phyloP scores from a whole-genome alignment of 2,329 filamentous ascomycete species.

The Xylaria sp. region DNA sequence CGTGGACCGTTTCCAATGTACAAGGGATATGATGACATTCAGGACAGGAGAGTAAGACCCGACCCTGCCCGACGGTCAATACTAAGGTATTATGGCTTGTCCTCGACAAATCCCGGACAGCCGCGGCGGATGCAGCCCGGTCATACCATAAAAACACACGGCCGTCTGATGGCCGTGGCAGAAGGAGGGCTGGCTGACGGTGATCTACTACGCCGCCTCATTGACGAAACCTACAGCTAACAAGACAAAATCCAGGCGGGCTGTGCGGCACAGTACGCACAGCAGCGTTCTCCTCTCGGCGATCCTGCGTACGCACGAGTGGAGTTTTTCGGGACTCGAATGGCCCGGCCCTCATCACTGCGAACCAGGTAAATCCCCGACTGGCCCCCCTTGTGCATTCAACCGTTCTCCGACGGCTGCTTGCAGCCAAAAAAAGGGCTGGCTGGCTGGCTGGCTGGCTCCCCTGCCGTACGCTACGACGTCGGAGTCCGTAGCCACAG shows the following conservation, averaged over 20 bases:
- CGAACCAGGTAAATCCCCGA: constrained; percentile 17
- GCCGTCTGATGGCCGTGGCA: neutral
- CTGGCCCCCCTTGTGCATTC: neutral
- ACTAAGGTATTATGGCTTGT: too few relatives aligned
- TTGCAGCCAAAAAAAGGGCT: neutral
- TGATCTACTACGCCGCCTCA: constrained; percentile 1
- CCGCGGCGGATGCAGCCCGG: neutral
- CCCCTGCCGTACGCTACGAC: constrained; percentile 16
- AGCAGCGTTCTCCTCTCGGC: neutral
- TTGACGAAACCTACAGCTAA: constrained; percentile 24
- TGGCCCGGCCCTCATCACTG: constrained; percentile 11
- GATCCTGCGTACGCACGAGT: constrained; percentile 7
- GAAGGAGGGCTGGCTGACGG: constrained; percentile 1
- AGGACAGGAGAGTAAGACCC: constrained; percentile 10
- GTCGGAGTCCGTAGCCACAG: constrained; percentile 28
- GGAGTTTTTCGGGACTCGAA: constrained; percentile 4
- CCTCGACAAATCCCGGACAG: neutral
- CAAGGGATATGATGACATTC: constrained; percentile 18
- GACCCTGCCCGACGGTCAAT: constrained; percentile 6
- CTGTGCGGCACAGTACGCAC: constrained; percentile 1
- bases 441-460: neutral
- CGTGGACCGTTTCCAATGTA: constrained; percentile 25
- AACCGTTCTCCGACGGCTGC: constrained; percentile 6
- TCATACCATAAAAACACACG: neutral
- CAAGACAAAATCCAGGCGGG: neutral